Base-by-base conservation (phyloP, 345 rosid species). In the Turritis glabra region DNA sequence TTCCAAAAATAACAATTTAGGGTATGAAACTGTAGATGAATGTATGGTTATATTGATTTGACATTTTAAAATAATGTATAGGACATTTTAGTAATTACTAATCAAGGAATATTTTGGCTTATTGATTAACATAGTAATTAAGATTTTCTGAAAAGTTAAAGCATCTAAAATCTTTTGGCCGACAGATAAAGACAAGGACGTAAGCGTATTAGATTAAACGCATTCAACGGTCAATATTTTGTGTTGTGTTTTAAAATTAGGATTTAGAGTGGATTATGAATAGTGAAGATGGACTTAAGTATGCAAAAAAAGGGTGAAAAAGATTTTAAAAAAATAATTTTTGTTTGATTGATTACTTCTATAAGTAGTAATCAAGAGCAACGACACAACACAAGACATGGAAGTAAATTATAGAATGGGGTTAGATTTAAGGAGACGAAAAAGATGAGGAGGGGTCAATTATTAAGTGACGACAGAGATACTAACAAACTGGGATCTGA, bases 361-460 rank as follows among this genome's bases (percentile, higher is more conserved):
- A 77, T 62, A 70, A 70, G 60, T 77, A 64, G 80, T 55, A 76
- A 69, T 76, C 53, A 77, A 61, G 54, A 60, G 43, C 66, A 63
- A 62, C 41, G 71, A 70, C 53, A 62, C 43, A 62, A 46, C 41
- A 53, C 7, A 62, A 63, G 65, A 64, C 65, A 63, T 61, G 71
- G 9, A 70, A 43, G 71, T 64, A 77, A 55, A 62, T 62, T 30
- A 69, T 62, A 63, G 75, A 63, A 69, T 70, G 40, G 56, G 65
- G 65, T 55, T 70, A 76, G 75, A 55, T 77, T 77, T 70, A 77
- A 77, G 76, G 80, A 77, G 66, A 63, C 75, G 65, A 77, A 77
- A 69, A 64, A 70, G 43, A 76, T 13, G 59, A 70, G 18, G 3
- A 63, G 18, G 9, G 65, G 76, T 77, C 80, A 63, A 77, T 77